A percentile compares a stretch with the other conserved stretches of the same genome.
These are phyloP conservation scores for Acanthamoeba healyi DNA, from an alignment of 208 protist genomes.

Conservation along the genomic window DNA sequence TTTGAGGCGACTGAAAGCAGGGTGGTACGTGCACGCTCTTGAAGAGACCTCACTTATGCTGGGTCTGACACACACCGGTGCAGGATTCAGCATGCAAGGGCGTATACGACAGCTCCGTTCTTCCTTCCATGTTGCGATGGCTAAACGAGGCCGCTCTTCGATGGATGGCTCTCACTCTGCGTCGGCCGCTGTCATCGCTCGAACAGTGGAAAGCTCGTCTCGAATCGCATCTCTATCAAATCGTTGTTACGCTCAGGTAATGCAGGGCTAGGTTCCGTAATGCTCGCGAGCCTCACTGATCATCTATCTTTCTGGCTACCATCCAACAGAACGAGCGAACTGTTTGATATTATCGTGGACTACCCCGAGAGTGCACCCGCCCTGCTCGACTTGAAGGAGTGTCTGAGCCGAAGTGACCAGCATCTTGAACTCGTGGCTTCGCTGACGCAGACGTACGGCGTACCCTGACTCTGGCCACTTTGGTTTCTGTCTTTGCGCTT, in stretches of 20 bases:
- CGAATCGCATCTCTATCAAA: constrained; percentile 41
- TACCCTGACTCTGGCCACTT: neutral
- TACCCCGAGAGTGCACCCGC: constrained; percentile 61
- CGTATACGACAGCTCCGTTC: constrained; percentile 8
- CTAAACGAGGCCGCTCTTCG: neutral
- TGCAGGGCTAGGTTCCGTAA: too few relatives aligned
- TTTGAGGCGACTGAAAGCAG: neutral
- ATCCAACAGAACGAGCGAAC: neutral
- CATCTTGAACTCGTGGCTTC: constrained; percentile 38
- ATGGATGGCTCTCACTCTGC: constrained; percentile 17
- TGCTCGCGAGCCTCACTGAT: too few relatives aligned
- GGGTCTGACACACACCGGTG: neutral
- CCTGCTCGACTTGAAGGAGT: constrained; percentile 45
- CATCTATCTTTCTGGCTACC: neutral
- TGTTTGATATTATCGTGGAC: constrained; percentile 71
- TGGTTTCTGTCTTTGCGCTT: neutral
- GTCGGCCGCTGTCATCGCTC: neutral
- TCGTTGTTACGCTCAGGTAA: constrained; percentile 6
- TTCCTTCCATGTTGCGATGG: constrained; percentile 47
- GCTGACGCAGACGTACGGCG: neutral
- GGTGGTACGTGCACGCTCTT: neutral
- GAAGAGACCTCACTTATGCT: neutral
- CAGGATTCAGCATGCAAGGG: constrained; percentile 39
- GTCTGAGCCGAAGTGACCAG: constrained; percentile 35
- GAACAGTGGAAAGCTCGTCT: neutral